Percentiles rank a stretch among this genome's conserved stretches.
phyloP scores from a whole-genome alignment of 2,329 filamentous ascomycete genomes.

The Clarireedia paspali region DNA sequence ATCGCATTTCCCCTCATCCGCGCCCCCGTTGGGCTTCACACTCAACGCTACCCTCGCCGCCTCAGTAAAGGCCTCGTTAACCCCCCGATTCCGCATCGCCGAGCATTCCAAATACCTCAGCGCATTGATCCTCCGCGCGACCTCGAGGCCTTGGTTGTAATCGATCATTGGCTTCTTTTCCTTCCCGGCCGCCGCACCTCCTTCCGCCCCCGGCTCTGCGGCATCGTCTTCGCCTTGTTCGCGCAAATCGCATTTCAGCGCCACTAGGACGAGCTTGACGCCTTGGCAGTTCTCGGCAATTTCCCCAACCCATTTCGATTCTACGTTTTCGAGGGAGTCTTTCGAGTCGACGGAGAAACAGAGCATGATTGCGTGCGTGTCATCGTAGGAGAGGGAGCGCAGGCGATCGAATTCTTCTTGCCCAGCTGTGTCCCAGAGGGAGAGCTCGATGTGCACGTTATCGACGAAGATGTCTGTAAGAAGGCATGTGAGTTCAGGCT shows the following conservation, averaged over 20 bases:
- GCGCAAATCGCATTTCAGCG: constrained; percentile 91
- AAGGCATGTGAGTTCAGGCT: background rate
- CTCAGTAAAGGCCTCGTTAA: constrained; percentile 98
- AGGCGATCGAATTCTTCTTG: constrained; percentile 98
- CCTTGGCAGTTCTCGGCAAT: constrained; percentile 96
- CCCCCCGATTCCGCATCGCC: constrained; percentile 93
- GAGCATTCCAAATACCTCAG: constrained; percentile 96
- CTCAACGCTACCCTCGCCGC: constrained; percentile 86
- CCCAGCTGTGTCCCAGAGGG: constrained; percentile 95
- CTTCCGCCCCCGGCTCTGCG: constrained; percentile 31
- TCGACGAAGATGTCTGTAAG: constrained; percentile 93
- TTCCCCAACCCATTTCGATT: constrained; percentile 96
- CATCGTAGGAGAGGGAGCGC: constrained; percentile 89
- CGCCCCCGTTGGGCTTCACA: constrained; percentile 52
- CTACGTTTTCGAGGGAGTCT: constrained; percentile 95
- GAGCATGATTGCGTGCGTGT: constrained; percentile 97
- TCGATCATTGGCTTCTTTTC: constrained; percentile 71
- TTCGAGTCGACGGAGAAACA: constrained; percentile 97
- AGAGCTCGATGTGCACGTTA: constrained; percentile 92
- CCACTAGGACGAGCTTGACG: constrained; percentile 90
- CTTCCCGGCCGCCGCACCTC: constrained; percentile 35
- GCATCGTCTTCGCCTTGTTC: constrained; percentile 64
- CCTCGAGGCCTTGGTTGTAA: constrained; percentile 86
- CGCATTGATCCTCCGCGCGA: constrained; percentile 85
- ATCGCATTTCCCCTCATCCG: constrained; percentile 51